Evolutionary conservation across 768 basidiomycete species (phyloP), one percentile per base, ranked within the genome.

Genomic region (Crepidotus variabilis): DNA sequence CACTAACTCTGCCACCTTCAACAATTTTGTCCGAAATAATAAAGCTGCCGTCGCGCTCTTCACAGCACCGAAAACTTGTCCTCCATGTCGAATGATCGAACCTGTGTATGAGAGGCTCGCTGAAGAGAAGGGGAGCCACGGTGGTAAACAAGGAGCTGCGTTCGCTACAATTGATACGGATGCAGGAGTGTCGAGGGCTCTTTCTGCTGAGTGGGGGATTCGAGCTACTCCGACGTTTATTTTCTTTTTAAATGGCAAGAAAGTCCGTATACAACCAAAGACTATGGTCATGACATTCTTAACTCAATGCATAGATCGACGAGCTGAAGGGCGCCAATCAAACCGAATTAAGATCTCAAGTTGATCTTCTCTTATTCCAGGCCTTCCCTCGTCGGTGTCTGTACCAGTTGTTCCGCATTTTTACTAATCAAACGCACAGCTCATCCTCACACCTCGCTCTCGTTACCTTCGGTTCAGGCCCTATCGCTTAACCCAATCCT

Each of bases 141-240:
- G 69, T 4, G 67, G 71, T 9, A 59, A 68, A 59, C 72, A 64
- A n/a, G 82, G 82, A 2, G 81, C 88, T 20, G 89, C 81, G 2
- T 98, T 97, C 62, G 83, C 88, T 2, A 92, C 92, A 69, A 82
- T 97, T 34, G 95, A 98, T 71, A 74, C 92, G 60, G 82, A 79
- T 4, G 80, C 88, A 11, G 90, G 88, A 0, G 69, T 82, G 69
- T 88, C 88, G 0, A 64, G 70, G 2, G 73, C 74, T 52, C 71
- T 96, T 14, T 90, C 87, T 0, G 58, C 69, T 1, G 75, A 85
- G 67, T 89, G 81, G 73, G 76, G 80, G 13, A 82, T 97, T 1
- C 70, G 78, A 14, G 93, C 80, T 16, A 96, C 92, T 1, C 95
- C 94, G 5, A 94, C 92, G 0, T 96, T 98, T 65, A 73, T 90